Conservation (phyloP, 371 early-diverging fungal genomes). For the Mortierella sp. region DNA sequence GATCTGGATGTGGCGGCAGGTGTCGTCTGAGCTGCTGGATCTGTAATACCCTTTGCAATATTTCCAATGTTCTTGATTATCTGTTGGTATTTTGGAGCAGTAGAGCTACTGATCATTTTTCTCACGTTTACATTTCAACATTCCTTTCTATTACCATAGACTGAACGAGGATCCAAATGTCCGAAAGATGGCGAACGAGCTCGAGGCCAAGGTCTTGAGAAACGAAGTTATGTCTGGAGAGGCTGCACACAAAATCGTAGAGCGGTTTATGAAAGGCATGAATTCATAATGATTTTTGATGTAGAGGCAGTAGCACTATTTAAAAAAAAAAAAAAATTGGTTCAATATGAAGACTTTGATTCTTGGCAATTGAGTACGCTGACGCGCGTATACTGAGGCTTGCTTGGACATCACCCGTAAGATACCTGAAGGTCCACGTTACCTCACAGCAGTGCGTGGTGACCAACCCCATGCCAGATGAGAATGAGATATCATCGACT, state of each 20-base stretch:
- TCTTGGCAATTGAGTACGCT: too few species aligned
- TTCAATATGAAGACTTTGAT: too few species aligned
- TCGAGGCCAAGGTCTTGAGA: conserved; percentile 61
- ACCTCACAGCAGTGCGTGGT: too few species aligned
- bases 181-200: conserved; percentile 47
- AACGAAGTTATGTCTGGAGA: conserved; percentile 66
- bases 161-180: conserved; percentile 58
- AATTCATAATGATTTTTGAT: conserved; percentile 5
- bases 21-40: conserved; percentile 67
- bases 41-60: conserved; percentile 31
- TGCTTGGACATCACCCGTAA: too few species aligned
- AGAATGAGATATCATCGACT: too few species aligned
- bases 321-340: neutral
- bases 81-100: neutral
- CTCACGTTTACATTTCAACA: too few species aligned
- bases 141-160: conserved; percentile 15
- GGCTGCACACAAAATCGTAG: conserved; percentile 67
- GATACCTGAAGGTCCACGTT: too few species aligned
- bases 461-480: too few species aligned
- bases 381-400: too few species aligned
- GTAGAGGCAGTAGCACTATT: neutral
- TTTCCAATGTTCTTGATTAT: too few species aligned
- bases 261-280: conserved; percentile 57
- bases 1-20: conserved; percentile 84
- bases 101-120: too few species aligned